phyloP scores from a whole-genome alignment of 345 rosid species.

The Stellera chamaejasme region DNA sequence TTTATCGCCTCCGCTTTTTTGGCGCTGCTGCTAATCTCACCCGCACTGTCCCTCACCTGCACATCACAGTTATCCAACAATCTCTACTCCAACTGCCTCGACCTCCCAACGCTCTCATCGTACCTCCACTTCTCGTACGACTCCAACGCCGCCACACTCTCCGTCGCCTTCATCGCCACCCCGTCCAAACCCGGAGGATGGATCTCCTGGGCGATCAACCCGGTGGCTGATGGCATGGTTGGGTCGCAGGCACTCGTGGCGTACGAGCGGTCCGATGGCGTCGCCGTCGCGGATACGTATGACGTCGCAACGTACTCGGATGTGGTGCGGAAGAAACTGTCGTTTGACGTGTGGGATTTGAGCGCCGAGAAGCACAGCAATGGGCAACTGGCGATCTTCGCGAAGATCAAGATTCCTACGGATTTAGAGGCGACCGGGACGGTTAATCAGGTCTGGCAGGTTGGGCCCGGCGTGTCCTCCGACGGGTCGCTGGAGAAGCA shows the following conservation, averaged over 20 bases:
- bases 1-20: slow-evolving; percentile 7
- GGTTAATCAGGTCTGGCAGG: slow-evolving; percentile 82
- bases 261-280: slow-evolving; percentile 21
- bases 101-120: slow-evolving; percentile 59
- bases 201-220: slow-evolving; percentile 80
- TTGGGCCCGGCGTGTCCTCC: slow-evolving; percentile 35
- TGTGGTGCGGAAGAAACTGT: slow-evolving; percentile 24
- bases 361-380: slow-evolving; percentile 36
- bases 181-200: slow-evolving; percentile 50
- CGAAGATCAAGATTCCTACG: slow-evolving; percentile 53
- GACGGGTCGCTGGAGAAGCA: slow-evolving; percentile 23
- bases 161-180: slow-evolving; percentile 54
- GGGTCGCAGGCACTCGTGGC: slow-evolving; percentile 67
- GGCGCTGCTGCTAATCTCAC: slow-evolving; percentile 24
- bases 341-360: slow-evolving; percentile 62
- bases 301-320: slow-evolving; percentile 27
- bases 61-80: slow-evolving; percentile 37
- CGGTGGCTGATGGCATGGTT: slow-evolving; percentile 50
- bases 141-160: slow-evolving; percentile 48
- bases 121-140: slow-evolving; percentile 68
- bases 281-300: slow-evolving; percentile 36
- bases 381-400: slow-evolving; percentile 45
- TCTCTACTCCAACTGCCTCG: slow-evolving; percentile 49
- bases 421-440: slow-evolving; percentile 32
- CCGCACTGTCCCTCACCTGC: slow-evolving; percentile 49